Percentiles rank a stretch among this genome's conserved stretches.
Evolutionary conservation across 495 filamentous ascomycete species (phyloP).

Genomic region (Lasiosphaeria miniovina): DNA sequence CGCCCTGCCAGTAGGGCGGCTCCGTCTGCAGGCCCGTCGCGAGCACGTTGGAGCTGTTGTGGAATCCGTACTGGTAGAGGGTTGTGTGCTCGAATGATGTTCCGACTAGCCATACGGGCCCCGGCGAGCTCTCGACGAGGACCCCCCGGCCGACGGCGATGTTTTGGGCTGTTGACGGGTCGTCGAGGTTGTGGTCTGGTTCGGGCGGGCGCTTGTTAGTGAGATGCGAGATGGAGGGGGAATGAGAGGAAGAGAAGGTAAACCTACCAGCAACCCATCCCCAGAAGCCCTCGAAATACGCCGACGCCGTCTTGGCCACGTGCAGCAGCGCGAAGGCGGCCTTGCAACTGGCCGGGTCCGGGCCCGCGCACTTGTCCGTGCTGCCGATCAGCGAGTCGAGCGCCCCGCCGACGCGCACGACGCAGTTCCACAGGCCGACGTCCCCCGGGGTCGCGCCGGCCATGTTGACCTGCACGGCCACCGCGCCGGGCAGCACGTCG

Average conservation of each 20-base stretch:
- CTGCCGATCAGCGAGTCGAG: slow-evolving; percentile 43
- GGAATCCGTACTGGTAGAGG: slow-evolving; percentile 70
- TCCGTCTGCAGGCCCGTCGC: slow-evolving; percentile 69
- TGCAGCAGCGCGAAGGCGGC: slow-evolving; percentile 53
- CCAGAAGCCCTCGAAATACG: slow-evolving; percentile 59
- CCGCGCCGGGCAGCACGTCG: slow-evolving; percentile 50
- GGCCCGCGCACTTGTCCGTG: slow-evolving; percentile 28
- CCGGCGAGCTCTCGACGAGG: slow-evolving; percentile 44
- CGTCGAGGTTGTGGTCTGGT: slow-evolving; percentile 49
- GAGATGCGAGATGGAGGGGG: slow-evolving; percentile 11
- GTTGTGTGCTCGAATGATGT: slow-evolving; percentile 68
- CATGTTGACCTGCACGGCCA: slow-evolving; percentile 49
- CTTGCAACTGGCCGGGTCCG: slow-evolving; percentile 39
- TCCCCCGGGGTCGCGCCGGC: slow-evolving; percentile 43
- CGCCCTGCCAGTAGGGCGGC: slow-evolving; percentile 68
- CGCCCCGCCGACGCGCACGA: slow-evolving; percentile 57
- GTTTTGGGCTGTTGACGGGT: slow-evolving; percentile 26
- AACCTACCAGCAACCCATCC: slow-evolving; percentile 41
- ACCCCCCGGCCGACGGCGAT: slow-evolving; percentile 52
- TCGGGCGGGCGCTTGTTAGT: slow-evolving; percentile 2
- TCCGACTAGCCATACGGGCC: slow-evolving; percentile 56
- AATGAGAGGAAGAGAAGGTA: neutral
- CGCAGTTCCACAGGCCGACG: slow-evolving; percentile 55
- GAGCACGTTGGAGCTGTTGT: slow-evolving; percentile 60
- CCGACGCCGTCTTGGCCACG: slow-evolving; percentile 43